Conservation (phyloP, 1,139 yeast genomes). For the Zygoascus sp. region DNA sequence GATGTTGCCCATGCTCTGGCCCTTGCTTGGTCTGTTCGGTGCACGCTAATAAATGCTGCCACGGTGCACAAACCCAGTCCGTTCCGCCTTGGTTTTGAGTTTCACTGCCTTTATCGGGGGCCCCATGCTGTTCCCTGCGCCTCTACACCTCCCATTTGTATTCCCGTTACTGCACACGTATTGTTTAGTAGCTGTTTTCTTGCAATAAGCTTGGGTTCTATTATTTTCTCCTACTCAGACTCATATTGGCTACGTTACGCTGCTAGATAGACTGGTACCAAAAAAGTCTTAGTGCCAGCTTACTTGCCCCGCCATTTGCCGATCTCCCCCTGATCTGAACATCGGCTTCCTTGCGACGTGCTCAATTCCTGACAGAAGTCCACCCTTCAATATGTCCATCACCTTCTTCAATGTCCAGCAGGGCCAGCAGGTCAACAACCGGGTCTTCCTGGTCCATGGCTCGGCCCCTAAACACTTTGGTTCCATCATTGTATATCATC, state of each 20-base stretch:
- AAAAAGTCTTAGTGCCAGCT: too few species aligned
- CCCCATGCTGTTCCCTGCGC: not conserved
- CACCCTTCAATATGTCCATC: not conserved
- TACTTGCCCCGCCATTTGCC: not conserved
- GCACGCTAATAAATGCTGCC: too few species aligned
- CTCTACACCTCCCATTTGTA: not conserved
- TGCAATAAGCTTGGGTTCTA: too few species aligned
- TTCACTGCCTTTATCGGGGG: not conserved
- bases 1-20: too few species aligned
- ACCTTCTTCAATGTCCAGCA: slow-evolving; percentile 13
- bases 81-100: not conserved
- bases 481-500: slow-evolving; percentile 43
- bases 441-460: slow-evolving; percentile 33
- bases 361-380: not conserved
- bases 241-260: too few species aligned
- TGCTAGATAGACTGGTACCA: too few species aligned
- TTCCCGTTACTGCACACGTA: too few species aligned
- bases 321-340: too few species aligned
- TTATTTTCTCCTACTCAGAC: too few species aligned
- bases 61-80: not conserved
- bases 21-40: too few species aligned
- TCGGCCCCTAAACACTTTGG: slow-evolving; percentile 24
- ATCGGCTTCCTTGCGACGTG: not conserved
- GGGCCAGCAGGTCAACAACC: slow-evolving; percentile 28
- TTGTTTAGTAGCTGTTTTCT: too few species aligned